These are phyloP conservation scores for Sungouiella thailandica DNA, from an alignment of 805 yeast species.

Conservation along the genomic window DNA sequence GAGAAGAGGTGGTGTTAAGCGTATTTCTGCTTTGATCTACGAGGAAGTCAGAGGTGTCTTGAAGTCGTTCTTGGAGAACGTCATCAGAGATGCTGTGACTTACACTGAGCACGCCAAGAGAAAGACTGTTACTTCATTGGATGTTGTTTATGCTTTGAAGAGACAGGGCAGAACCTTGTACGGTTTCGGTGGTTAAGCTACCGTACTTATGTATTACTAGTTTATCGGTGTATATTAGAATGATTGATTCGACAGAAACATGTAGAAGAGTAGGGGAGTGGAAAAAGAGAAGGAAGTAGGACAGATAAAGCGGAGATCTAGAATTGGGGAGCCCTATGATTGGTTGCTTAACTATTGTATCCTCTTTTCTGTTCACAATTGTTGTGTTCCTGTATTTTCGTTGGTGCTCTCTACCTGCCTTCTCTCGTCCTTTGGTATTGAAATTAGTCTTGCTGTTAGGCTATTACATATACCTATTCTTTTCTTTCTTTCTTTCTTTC, in stretches of 20 bases:
- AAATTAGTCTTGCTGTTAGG: too few species aligned
- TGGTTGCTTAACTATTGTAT: too few species aligned
- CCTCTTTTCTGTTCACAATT: too few species aligned
- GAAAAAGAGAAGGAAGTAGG: too few species aligned
- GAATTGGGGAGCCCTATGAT: too few species aligned
- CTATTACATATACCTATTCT: too few species aligned
- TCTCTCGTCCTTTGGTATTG: too few species aligned
- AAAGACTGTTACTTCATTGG: constrained; percentile 98
- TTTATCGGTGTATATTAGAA: constrained; percentile 19
- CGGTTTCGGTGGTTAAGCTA: constrained; percentile 97
- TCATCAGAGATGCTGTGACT: constrained; percentile 98
- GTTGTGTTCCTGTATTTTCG: too few species aligned
- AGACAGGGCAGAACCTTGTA: constrained; percentile 99
- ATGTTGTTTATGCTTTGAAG: constrained; percentile 98
- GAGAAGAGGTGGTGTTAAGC: constrained; percentile 99
- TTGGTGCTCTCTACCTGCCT: too few species aligned
- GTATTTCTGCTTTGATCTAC: constrained; percentile 97
- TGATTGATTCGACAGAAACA: constrained; percentile 14
- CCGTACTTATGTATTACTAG: constrained; percentile 17
- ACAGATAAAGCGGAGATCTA: too few species aligned
- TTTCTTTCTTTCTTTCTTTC: too few species aligned
- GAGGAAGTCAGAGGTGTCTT: constrained; percentile 98
- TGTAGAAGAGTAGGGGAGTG: too few species aligned
- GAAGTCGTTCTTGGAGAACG: constrained; percentile 92
- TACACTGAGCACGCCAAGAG: constrained; percentile 99